Evolutionary conservation across 108 stramenopile species (phyloP).

Genomic region (Poteriospumella lacustris): DNA sequence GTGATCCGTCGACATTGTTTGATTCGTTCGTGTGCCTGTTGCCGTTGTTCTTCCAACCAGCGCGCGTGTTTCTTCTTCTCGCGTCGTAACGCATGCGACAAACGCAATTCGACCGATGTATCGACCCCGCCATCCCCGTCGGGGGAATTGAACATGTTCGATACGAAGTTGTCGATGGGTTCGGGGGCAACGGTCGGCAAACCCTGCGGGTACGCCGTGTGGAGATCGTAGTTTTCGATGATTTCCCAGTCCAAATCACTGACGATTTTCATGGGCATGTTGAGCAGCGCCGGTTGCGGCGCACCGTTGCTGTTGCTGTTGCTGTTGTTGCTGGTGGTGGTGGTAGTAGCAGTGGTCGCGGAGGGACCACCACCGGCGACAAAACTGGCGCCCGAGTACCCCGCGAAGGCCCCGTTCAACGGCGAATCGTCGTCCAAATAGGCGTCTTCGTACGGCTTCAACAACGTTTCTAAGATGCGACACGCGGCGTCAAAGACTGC

Average conservation of each 20-base stretch:
- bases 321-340: no score
- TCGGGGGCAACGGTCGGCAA: conserved; percentile 13
- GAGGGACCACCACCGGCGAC: no score
- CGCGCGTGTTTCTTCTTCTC: conserved; percentile 15
- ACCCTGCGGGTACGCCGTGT: neutral
- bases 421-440: conserved; percentile 25
- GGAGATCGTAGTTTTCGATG: neutral
- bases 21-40: neutral
- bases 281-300: no score
- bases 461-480: neutral
- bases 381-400: no score
- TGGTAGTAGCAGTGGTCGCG: no score
- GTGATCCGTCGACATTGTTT: neutral
- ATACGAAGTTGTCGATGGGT: conserved; percentile 18
- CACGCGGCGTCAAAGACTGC: conserved; percentile 2
- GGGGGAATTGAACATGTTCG: neutral
- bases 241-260: conserved; percentile 25
- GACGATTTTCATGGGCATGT: neutral
- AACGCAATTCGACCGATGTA: neutral
- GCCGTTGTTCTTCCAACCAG: neutral
- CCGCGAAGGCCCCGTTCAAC: no score
- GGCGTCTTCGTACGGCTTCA: conserved; percentile 16
- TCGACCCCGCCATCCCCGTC: neutral
- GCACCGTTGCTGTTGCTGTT: neutral
- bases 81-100: neutral